Evolutionary conservation across 352 stramenopile species (phyloP), one percentile per base, ranked within the genome.

Genomic region (Phytophthora parvispora): DNA sequence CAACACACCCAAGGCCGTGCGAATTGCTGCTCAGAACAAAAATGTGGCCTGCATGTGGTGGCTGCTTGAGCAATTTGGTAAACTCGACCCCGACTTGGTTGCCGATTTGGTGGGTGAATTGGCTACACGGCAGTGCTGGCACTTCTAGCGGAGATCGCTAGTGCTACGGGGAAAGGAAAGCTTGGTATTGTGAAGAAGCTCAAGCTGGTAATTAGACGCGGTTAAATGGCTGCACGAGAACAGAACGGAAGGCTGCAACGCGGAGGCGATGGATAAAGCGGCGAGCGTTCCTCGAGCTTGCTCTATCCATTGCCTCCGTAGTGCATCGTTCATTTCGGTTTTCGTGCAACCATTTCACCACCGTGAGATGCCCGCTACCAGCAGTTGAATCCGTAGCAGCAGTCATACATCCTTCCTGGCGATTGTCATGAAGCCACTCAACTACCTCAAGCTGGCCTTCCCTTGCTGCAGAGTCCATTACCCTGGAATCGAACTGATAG

Each of bases 311-410:
- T 22, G 50, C 50, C 1, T 16, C 29, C 1, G 24, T n/a, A 6
- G 50, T 57, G 13, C 50, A 57, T 7, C 50, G 28, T 22, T 43
- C 29, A 8, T 22, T 28, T 8, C 50, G 28, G 12, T 57, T 45
- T 28, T 31, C n/a, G 24, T 57, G 50, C 20, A 45, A 29, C 50
- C 50, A 57, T 27, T 57, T 22, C 12, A 57, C 50, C 4, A 57
- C 50, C 5, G 24, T 29, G n/a, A 57, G 18, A 29, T 53, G 47
- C 0, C 47, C 47, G 15, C 43, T 31, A 6, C 28, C 31, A 20
- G 50, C 50, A 6, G 50, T 29, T 3, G 4, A 5, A 13, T 57
- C 29, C 50, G 43, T 57, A 8, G 50, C 50, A 10, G 8, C 10
- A 1, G 29, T 20, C 15, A 29, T 43, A 28, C 50, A 57, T 12